A percentile compares a stretch with the other conserved stretches of the same genome.
Conservation (phyloP, 768 basidiomycete genomes). For the Leucocoprinus sp. region DNA sequence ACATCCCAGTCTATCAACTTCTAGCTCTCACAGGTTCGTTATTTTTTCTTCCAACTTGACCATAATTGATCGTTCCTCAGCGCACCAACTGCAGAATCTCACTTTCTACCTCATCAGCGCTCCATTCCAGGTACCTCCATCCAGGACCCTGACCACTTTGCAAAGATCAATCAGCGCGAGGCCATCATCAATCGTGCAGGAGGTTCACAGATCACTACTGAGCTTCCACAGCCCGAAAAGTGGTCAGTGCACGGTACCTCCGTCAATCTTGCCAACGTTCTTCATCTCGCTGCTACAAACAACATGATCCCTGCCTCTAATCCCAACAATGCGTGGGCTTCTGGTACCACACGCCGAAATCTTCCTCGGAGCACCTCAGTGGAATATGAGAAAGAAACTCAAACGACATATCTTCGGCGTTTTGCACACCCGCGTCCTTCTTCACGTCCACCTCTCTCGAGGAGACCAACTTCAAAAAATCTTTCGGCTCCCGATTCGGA, state of each 20-base stretch:
- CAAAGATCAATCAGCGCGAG: slow-evolving; percentile 36
- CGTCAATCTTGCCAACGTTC: slow-evolving; percentile 79
- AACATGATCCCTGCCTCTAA: slow-evolving; percentile 30
- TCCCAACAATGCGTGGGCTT: slow-evolving; percentile 62
- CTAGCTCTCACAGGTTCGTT: slow-evolving; percentile 65
- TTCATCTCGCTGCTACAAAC: slow-evolving; percentile 51
- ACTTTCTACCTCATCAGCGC: slow-evolving; percentile 49
- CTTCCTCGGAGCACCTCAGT: slow-evolving; percentile 71
- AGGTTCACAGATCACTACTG: slow-evolving; percentile 35
- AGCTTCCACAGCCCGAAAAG: slow-evolving; percentile 53
- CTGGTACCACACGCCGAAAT: slow-evolving; percentile 37
- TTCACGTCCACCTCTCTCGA: slow-evolving; percentile 15
- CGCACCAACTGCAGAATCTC: slow-evolving; percentile 45
- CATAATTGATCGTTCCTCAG: slow-evolving; percentile 24
- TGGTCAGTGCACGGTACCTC: slow-evolving; percentile 78
- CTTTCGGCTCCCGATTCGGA: slow-evolving; percentile 66
- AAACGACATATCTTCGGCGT: slow-evolving; percentile 44
- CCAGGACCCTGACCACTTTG: slow-evolving; percentile 32
- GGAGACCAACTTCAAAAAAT: slow-evolving; percentile 48
- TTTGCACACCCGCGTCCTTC: slow-evolving; percentile 52
- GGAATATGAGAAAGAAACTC: slow-evolving; percentile 66
- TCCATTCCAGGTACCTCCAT: slow-evolving; percentile 29
- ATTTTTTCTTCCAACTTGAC: slow-evolving; percentile 15
- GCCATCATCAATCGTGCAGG: slow-evolving; percentile 24
- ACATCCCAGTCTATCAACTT: slow-evolving; percentile 32